These are phyloP conservation scores for Endothia cerciana DNA, from an alignment of 2,329 filamentous ascomycete genomes.

Conservation along the genomic window DNA sequence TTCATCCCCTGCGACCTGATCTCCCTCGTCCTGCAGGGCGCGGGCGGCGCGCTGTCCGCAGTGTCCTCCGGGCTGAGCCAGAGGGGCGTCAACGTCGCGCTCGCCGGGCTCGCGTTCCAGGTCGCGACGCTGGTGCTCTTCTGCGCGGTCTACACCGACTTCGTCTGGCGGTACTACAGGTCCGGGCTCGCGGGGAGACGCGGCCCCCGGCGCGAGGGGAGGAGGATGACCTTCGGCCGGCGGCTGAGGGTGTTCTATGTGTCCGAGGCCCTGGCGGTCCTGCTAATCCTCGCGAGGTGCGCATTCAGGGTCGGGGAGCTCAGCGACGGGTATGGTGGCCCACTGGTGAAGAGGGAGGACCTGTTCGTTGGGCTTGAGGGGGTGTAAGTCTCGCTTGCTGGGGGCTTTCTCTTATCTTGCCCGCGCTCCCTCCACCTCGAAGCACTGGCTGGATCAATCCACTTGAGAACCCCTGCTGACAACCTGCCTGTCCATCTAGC, in stretches of 20 bases:
- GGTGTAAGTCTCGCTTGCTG: slow-evolving; percentile 1
- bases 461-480: too few species aligned
- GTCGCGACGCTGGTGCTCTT: slow-evolving; percentile 59
- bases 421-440: background rate
- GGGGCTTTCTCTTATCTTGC: background rate
- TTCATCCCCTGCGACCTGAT: slow-evolving; percentile 58
- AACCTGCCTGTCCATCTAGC: too few species aligned
- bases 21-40: slow-evolving; percentile 59
- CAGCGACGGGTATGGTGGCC: slow-evolving; percentile 62
- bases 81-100: slow-evolving; percentile 52
- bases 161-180: slow-evolving; percentile 47
- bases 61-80: slow-evolving; percentile 48
- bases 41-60: slow-evolving; percentile 57
- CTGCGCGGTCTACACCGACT: slow-evolving; percentile 51
- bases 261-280: slow-evolving; percentile 56
- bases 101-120: slow-evolving; percentile 62
- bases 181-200: slow-evolving; percentile 5
- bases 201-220: background rate
- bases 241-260: slow-evolving; percentile 54
- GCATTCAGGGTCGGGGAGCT: slow-evolving; percentile 68
- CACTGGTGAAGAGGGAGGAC: slow-evolving; percentile 46
- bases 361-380: slow-evolving; percentile 32
- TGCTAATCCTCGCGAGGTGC: slow-evolving; percentile 64
- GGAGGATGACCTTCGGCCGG: slow-evolving; percentile 22
- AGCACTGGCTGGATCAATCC: background rate